Conservation (phyloP, 495 filamentous ascomycete species). For the Neurospora sp. region DNA sequence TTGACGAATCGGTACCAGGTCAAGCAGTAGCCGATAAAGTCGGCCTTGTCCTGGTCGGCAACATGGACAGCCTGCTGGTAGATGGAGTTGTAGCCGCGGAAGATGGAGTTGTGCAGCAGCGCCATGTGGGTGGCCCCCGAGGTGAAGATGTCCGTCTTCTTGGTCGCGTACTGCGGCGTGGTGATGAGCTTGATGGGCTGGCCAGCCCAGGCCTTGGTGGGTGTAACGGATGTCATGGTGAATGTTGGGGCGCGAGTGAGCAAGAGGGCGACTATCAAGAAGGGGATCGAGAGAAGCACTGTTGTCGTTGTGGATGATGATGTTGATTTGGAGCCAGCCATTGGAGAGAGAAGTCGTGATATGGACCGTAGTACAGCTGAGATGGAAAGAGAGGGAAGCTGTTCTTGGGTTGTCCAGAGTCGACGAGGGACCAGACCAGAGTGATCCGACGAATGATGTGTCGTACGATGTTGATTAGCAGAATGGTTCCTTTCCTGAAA, state of each 20-base stretch:
- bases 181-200: conserved; percentile 37
- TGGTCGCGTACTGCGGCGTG: conserved; percentile 36
- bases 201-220: conserved; percentile 38
- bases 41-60: conserved; percentile 28
- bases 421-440: neutral
- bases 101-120: conserved; percentile 46
- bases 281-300: conserved; percentile 17
- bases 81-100: conserved; percentile 51
- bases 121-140: conserved; percentile 50
- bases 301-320: neutral
- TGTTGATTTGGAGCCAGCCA: conserved; percentile 5
- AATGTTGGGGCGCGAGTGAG: conserved; percentile 28
- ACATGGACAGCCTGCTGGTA: conserved; percentile 40
- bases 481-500: neutral
- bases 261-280: conserved; percentile 26
- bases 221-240: conserved; percentile 29
- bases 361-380: neutral
- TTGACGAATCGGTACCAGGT: conserved; percentile 44
- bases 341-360: neutral
- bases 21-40: conserved; percentile 42
- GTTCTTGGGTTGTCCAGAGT: neutral
- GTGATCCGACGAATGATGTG: neutral
- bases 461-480: conserved; percentile 14
- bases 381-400: neutral
- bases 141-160: conserved; percentile 41